Base-by-base conservation (phyloP, 768 basidiomycete genomes). In the Clavulina sp. region DNA sequence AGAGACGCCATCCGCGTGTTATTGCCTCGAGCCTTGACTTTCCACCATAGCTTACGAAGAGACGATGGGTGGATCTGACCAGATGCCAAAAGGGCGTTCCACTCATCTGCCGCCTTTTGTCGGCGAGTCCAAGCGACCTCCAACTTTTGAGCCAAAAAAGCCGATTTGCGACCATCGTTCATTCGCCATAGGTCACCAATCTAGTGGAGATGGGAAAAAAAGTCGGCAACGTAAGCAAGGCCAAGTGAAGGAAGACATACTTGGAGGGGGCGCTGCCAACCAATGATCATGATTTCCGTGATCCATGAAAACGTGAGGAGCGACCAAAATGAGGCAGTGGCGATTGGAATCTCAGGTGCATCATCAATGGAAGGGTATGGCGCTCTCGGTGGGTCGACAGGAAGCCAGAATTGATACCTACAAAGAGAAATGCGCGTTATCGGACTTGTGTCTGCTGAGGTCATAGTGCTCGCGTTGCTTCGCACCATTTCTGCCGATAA, bases 231-330 rank as follows among this genome's bases (percentile, higher is more conserved):
- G 57, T 5, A 41, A 34, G 49, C 48, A 55, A 26, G 40, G 29
- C 1, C 59, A 60, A 21, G 51, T 57, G 2, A 49, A 43, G 3
- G 41, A 6, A 16, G 60, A 52, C 60, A 59, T 61, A 51, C 61
- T 30, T 49, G 48, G n/a, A 87, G 67, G 1, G 81, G 78, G 29
- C 84, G 69, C 59, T 81, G 78, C 59, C 79, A 84, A 0, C 82
- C 81, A 36, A 79, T 65, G 6, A 68, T 66, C 75, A 76, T 56
- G 24, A 69, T 61, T 2, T 66, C 66, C 3, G 66, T 64, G n/a
- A 84, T 74, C 77, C 81, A 84, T 33, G 69, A 60, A 60, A 76
- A 84, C 0, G 78, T 78, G 36, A 84, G 63, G 30, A 73, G 64
- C 16, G 77, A 75, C 9, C 13, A 46, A 9, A 46, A 26, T 13